Base-by-base conservation (phyloP, 2,329 filamentous ascomycete species). In the Ceratocystis eucalypticola region DNA sequence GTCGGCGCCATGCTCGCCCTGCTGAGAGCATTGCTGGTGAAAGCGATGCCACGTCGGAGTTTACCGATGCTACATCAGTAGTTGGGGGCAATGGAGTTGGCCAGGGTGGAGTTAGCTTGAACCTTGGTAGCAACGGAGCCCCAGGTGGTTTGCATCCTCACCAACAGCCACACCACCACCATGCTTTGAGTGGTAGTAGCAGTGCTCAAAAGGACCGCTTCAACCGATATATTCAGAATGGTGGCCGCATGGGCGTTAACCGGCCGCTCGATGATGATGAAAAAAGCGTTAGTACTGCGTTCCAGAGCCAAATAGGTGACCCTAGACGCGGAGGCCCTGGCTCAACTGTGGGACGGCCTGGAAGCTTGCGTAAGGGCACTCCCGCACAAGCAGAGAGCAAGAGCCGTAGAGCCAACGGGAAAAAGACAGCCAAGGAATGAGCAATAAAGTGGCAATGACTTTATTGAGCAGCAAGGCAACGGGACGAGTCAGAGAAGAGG, bases 271-370 rank as follows among this genome's bases (percentile, higher is more conserved):
- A 99, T 71, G 94, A 99, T 71, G 94, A 97, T 74, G 91, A 94
- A 72, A 91, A 94, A 77, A 97, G 93, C 76, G 85, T 97, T 72
- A 96, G 91, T 73, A 97, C 94, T 64, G 92, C 92, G 62, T 99
- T 97, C 78, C 92, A 93, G 69, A 96, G 91, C 78, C 94, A 97
- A 76, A 86, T 96, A 71, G 91, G 90, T 69, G 66, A 68, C 61
- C 48, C 64, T n/a, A 33, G 66, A 41, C 50, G 66, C 10, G 79
- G 81, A 22, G 80, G 63, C 20, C 8, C 30, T 30, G 46, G 28
- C 53, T 28, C 10, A 15, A 59, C 48, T 17, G 15, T 25, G 15
- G 53, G 53, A 22, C 25, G 50, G 41, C 53, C 53, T 17, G 41
- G 53, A 8, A 59, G 53, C 44, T 25, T 41, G 30, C 50, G 64